Conservation (phyloP, 2,329 filamentous ascomycete genomes). For the Colletotrichum godetiae region DNA sequence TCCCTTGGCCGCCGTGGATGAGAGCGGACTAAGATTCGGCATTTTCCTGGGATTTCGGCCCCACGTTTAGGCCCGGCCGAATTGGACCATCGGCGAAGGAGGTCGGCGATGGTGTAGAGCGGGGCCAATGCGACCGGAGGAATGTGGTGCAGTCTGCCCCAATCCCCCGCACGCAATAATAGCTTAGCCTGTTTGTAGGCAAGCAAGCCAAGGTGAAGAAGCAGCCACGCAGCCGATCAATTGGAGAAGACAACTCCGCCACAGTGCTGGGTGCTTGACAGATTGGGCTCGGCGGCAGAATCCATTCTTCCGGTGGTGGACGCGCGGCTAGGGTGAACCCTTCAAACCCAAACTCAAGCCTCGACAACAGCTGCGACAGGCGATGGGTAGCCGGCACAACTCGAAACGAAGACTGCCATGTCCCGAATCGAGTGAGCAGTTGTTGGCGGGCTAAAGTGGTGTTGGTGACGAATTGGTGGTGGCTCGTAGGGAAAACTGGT, state of each 20-base stretch:
- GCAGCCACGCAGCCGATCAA: background rate
- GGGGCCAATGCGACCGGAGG: background rate
- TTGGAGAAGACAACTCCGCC: background rate
- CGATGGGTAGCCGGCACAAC: background rate
- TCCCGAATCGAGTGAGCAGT: background rate
- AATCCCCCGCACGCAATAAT: background rate
- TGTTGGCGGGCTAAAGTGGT: too few species aligned
- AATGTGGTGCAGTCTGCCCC: background rate
- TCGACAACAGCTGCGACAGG: background rate
- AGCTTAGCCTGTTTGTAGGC: background rate
- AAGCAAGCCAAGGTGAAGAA: background rate
- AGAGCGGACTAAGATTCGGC: background rate
- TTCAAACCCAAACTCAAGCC: background rate
- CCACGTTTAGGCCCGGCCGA: background rate
- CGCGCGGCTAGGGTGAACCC: constrained; percentile 21
- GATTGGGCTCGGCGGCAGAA: background rate
- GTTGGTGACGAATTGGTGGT: background rate
- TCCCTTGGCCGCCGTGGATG: too few species aligned
- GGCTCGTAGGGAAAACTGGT: background rate
- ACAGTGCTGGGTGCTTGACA: background rate
- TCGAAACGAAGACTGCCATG: constrained; percentile 14
- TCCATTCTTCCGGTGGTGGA: background rate
- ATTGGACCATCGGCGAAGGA: background rate
- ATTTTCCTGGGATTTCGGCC: background rate
- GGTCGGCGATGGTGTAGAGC: background rate